Evolutionary conservation across 306 rosid species (phyloP).

Genomic region (Pterocarpus santalinus): DNA sequence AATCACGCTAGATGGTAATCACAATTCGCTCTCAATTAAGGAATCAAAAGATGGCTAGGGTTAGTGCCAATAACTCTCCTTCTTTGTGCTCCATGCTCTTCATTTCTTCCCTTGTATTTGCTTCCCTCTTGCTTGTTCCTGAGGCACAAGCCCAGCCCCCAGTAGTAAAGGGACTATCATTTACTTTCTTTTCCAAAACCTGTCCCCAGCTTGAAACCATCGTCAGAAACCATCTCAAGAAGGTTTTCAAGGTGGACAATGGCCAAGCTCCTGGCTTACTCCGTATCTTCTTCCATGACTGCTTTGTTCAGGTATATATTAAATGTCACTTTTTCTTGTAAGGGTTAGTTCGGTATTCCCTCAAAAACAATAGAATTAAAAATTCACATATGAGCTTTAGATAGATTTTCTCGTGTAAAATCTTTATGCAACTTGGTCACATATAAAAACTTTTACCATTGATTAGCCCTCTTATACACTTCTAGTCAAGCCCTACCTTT

Average conservation of each 20-base stretch:
- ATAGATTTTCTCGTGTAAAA: too few species aligned
- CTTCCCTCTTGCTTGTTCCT: slow-evolving; percentile 11
- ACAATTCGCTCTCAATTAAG: slow-evolving; percentile 12
- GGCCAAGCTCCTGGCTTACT: slow-evolving; percentile 73
- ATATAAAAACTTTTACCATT: too few species aligned
- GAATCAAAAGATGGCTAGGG: slow-evolving; percentile 42
- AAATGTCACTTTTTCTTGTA: not conserved
- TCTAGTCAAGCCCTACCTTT: too few species aligned
- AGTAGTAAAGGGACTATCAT: slow-evolving; percentile 58
- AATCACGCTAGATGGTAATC: not conserved
- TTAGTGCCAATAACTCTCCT: not conserved
- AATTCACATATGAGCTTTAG: too few species aligned
- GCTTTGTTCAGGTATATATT: slow-evolving; percentile 70
- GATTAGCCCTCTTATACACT: too few species aligned
- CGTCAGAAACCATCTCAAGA: slow-evolving; percentile 59
- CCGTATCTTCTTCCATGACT: slow-evolving; percentile 75
- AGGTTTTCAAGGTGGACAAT: slow-evolving; percentile 53
- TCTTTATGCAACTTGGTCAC: too few species aligned
- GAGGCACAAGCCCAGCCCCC: slow-evolving; percentile 39
- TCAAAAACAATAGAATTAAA: too few species aligned
- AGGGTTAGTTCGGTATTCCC: too few species aligned
- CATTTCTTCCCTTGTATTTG: slow-evolving; percentile 38
- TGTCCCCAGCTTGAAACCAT: slow-evolving; percentile 64
- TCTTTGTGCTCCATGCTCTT: slow-evolving; percentile 25
- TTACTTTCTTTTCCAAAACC: slow-evolving; percentile 52